Conservation (phyloP, 495 filamentous ascomycete genomes). For the Chlorociboria aeruginascens region DNA sequence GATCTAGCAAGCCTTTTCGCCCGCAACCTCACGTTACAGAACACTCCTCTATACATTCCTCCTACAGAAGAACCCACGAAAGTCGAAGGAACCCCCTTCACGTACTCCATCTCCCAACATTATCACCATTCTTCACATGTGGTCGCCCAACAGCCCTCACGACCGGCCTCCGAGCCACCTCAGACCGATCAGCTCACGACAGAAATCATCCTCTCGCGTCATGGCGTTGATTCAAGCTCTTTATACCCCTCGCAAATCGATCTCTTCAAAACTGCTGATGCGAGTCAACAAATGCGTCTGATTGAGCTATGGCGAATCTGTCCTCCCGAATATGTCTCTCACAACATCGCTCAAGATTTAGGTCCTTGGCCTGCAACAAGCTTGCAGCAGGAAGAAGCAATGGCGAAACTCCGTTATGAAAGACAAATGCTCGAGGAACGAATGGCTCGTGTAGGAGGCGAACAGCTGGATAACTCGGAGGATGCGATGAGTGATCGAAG, state of each 20-base stretch:
- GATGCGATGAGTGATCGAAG: slow-evolving; percentile 19
- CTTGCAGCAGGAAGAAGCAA: slow-evolving; percentile 36
- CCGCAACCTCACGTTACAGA: slow-evolving; percentile 46
- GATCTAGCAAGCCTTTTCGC: slow-evolving; percentile 58
- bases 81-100: slow-evolving; percentile 24
- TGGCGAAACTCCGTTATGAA: slow-evolving; percentile 41
- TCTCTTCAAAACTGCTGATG: slow-evolving; percentile 48
- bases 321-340: slow-evolving; percentile 34
- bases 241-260: slow-evolving; percentile 46
- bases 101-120: slow-evolving; percentile 62
- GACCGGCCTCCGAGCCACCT: slow-evolving; percentile 36
- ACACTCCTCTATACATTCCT: slow-evolving; percentile 22
- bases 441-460: slow-evolving; percentile 13
- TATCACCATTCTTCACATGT: slow-evolving; percentile 62
- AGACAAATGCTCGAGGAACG: slow-evolving; percentile 23
- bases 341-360: slow-evolving; percentile 24
- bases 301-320: slow-evolving; percentile 57
- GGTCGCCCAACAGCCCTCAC: slow-evolving; percentile 21
- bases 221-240: slow-evolving; percentile 40
- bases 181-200: slow-evolving; percentile 30
- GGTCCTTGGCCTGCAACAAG: slow-evolving; percentile 31
- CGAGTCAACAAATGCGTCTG: slow-evolving; percentile 43
- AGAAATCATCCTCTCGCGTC: slow-evolving; percentile 32
- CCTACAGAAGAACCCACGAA: slow-evolving; percentile 15
- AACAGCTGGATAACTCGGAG: slow-evolving; percentile 13